Evolutionary conservation across 257 asterid genomes (phyloP).

Genomic region (Ajuga chamaepitys): DNA sequence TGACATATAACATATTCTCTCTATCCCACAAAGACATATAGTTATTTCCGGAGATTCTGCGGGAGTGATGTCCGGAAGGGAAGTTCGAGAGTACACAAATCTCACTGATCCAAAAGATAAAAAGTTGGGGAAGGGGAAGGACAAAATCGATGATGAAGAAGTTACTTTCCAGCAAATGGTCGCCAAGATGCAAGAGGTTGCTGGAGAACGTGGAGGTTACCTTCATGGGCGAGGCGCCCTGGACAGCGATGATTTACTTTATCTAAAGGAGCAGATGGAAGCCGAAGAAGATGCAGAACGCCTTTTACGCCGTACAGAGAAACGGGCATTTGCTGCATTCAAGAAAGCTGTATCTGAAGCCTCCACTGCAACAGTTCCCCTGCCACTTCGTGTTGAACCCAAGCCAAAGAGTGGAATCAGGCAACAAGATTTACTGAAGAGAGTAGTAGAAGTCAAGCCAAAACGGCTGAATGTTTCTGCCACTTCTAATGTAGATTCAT

Average conservation of each 20-base stretch:
- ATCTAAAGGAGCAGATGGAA: conserved; percentile 99
- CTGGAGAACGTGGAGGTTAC: conserved; percentile 99
- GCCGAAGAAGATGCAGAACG: conserved; percentile 99
- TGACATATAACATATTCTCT: too few species aligned
- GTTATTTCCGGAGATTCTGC: too few species aligned
- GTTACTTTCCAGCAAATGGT: conserved; percentile 96
- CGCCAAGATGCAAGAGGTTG: conserved; percentile 98
- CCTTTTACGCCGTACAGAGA: conserved; percentile 89
- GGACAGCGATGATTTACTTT: conserved; percentile 98
- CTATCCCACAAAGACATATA: too few species aligned
- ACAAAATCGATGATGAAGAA: conserved; percentile 80
- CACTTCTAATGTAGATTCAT: conserved; percentile 23
- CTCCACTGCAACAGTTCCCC: conserved; percentile 64
- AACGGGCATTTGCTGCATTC: conserved; percentile 92
- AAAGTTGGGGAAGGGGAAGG: conserved; percentile 83
- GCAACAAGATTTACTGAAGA: conserved; percentile 89
- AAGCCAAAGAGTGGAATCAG: conserved; percentile 96
- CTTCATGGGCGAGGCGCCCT: conserved; percentile 99
- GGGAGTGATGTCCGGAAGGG: conserved; percentile 75
- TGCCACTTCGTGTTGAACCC: conserved; percentile 97
- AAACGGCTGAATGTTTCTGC: conserved; percentile 48
- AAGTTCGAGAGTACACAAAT: conserved; percentile 91
- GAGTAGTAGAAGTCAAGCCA: conserved; percentile 90
- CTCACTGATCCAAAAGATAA: conserved; percentile 94
- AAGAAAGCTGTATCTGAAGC: conserved; percentile 93